A percentile compares a stretch with the other conserved stretches of the same genome.
phyloP scores from a whole-genome alignment of 306 rosid genomes.

The Cicer bijugum region DNA sequence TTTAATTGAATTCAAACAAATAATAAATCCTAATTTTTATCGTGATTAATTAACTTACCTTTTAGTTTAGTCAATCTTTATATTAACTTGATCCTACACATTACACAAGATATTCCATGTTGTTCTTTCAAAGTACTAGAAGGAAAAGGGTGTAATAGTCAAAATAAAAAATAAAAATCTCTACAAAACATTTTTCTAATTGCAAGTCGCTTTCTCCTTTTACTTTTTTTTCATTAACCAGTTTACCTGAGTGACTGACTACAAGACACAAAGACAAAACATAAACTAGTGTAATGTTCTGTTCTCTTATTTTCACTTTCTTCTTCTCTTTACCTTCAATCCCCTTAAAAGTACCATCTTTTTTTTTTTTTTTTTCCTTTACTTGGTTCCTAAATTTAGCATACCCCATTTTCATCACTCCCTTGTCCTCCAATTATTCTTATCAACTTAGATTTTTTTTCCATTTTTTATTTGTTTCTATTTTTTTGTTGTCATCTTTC shows the following conservation, averaged over 20 bases:
- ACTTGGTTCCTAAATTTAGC: conserved; percentile 23
- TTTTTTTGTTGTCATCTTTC: conserved; percentile 15
- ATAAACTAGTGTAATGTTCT: conserved; percentile 47
- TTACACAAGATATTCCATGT: neutral
- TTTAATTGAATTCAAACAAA: neutral
- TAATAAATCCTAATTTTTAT: neutral
- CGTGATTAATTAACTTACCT: conserved; percentile 3
- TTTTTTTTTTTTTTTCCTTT: neutral
- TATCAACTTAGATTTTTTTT: conserved; percentile 12
- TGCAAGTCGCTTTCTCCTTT: conserved; percentile 53
- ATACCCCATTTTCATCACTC: neutral
- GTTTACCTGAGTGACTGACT: conserved; percentile 36
- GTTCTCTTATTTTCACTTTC: conserved; percentile 52
- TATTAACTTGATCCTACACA: conserved; percentile 15
- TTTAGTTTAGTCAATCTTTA: conserved; percentile 13
- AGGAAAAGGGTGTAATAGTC: conserved; percentile 30
- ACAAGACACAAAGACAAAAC: conserved; percentile 17
- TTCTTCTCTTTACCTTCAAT: conserved; percentile 45
- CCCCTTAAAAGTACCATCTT: conserved; percentile 34
- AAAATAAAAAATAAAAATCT: conserved; percentile 17
- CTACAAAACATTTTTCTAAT: conserved; percentile 5
- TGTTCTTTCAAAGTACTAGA: neutral
- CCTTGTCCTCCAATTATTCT: conserved; percentile 7
- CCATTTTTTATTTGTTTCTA: neutral
- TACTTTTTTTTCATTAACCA: conserved; percentile 35